Conservation (phyloP, 148 eudicot species). For the Pouteria glomerata region DNA sequence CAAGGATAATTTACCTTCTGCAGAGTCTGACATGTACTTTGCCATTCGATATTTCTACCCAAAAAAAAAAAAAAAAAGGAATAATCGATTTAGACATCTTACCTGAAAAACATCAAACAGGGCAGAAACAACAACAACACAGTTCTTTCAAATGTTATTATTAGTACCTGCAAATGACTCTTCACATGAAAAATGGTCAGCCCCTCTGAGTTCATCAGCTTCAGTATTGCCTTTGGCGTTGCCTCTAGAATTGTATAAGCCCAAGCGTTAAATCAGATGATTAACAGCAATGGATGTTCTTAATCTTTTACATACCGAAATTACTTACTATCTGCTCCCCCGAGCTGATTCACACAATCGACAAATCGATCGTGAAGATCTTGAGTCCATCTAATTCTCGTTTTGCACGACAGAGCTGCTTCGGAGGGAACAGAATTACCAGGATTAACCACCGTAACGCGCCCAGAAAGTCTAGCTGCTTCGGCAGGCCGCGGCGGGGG, state of each 20-base stretch:
- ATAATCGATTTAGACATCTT: not conserved
- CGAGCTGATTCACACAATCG: slow-evolving; percentile 67
- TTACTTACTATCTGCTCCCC: slow-evolving; percentile 82
- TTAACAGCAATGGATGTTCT: not conserved
- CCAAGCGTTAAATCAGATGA: not conserved
- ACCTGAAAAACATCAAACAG: not conserved
- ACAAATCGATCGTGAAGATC: slow-evolving; percentile 86
- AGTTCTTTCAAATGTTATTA: not conserved
- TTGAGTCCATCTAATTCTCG: slow-evolving; percentile 81
- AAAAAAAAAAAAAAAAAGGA: not conserved
- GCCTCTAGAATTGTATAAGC: slow-evolving; percentile 53
- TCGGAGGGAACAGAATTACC: slow-evolving; percentile 21
- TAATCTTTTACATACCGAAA: not conserved
- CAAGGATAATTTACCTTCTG: slow-evolving; percentile 33
- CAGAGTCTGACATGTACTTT: slow-evolving; percentile 32
- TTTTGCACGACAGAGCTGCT: slow-evolving; percentile 39
- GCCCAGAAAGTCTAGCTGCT: slow-evolving; percentile 9
- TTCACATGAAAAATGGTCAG: slow-evolving; percentile 86
- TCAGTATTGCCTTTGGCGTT: slow-evolving; percentile 88
- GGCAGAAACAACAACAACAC: not conserved
- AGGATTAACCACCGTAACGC: slow-evolving; percentile 9
- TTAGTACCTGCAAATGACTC: slow-evolving; percentile 84
- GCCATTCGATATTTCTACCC: slow-evolving; percentile 57
- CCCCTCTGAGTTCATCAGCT: slow-evolving; percentile 76
- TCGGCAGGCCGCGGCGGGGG: no score